These are phyloP conservation scores for Gnaphalium uliginosum DNA, from an alignment of 129 eudicot genomes.

Conservation along the genomic window DNA sequence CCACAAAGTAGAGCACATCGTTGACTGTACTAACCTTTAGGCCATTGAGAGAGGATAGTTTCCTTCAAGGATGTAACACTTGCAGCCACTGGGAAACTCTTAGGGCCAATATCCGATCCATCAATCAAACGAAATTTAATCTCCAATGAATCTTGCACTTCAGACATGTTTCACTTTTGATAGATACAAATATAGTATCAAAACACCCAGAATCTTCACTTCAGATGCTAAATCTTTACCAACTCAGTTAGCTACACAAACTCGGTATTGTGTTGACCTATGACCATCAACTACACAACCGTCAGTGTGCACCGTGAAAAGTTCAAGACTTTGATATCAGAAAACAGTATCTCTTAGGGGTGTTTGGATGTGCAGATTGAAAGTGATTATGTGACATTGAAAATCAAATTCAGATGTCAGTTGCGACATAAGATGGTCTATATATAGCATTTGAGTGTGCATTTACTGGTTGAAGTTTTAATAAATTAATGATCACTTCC, in stretches of 20 bases:
- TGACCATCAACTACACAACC: conserved; percentile 28
- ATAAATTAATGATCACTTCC: neutral
- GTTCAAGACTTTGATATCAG: conserved; percentile 28
- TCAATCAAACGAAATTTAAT: conserved; percentile 76
- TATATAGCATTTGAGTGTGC: neutral
- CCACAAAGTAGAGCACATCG: neutral
- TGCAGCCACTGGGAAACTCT: conserved; percentile 68
- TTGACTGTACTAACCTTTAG: conserved; percentile 59
- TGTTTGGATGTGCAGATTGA: neutral
- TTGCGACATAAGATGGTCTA: neutral
- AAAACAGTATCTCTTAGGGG: conserved; percentile 11
- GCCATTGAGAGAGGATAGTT: conserved; percentile 84
- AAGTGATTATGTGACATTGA: neutral
- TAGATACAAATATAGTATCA: conserved; percentile 23
- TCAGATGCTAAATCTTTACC: conserved; percentile 26
- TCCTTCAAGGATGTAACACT: conserved; percentile 78
- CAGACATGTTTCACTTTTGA: conserved; percentile 53
- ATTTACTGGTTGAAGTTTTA: neutral
- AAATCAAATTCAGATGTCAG: neutral
- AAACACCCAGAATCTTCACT: conserved; percentile 32
- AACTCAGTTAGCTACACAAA: conserved; percentile 23
- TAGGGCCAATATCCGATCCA: conserved; percentile 91
- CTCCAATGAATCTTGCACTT: conserved; percentile 73
- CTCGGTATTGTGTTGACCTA: conserved; percentile 26
- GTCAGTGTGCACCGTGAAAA: conserved; percentile 22